Percentiles rank a stretch among this genome's conserved stretches.
These are phyloP conservation scores for Eucalyptus pumila DNA, from an alignment of 345 rosid genomes.

Conservation along the genomic window DNA sequence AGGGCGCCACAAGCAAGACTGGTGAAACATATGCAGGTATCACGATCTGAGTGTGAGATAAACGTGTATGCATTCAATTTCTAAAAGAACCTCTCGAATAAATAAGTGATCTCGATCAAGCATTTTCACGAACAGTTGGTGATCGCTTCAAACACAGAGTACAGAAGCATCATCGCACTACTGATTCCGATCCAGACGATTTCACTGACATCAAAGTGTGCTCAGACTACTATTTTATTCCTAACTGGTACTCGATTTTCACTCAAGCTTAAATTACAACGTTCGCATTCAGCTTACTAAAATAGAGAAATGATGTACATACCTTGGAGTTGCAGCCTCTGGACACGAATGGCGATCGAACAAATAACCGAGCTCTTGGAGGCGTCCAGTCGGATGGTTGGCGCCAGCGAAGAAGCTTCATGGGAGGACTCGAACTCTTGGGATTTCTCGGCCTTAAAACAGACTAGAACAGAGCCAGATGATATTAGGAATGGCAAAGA, in stretches of 20 bases:
- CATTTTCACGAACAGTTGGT: not conserved
- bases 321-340: not conserved
- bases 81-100: not conserved
- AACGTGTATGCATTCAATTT: not conserved
- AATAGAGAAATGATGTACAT: not conserved
- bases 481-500: too few species aligned
- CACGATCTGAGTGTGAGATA: not conserved
- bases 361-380: not conserved
- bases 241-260: too few species aligned
- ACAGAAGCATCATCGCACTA: not conserved
- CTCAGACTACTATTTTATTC: not conserved
- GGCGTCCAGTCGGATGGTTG: too few species aligned
- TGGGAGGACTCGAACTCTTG: too few species aligned
- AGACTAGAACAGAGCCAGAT: too few species aligned
- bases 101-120: not conserved
- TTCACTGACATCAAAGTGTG: not conserved
- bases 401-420: too few species aligned
- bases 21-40: not conserved
- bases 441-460: too few species aligned
- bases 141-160: not conserved
- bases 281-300: not conserved
- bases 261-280: not conserved
- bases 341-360: not conserved
- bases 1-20: not conserved
- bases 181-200: not conserved